Base-by-base conservation (phyloP, 176 grass and related monocot species). In the Rhynchospora tenuis region DNA sequence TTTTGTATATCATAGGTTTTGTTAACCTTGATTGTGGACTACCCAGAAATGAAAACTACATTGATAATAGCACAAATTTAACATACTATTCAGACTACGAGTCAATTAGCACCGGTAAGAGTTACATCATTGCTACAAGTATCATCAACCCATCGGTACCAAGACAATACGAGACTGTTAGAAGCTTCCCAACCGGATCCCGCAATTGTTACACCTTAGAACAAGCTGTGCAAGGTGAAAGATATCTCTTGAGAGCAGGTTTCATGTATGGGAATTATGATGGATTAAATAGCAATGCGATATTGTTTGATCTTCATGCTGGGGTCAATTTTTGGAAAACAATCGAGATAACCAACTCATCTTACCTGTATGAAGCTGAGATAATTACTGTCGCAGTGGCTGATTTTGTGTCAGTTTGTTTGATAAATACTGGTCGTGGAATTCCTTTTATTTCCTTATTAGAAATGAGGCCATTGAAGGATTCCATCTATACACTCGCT, bases 381-480 rank as follows among this genome's bases (percentile, higher is more conserved):
- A 66, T 79, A 0, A 80, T 90, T 12, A 8, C 26, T n/a, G 71
- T 86, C 0, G 52, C 80, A 1, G 13, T 6, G 6, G 54, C 64
- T 1, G 47, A 86, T 42, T 60, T 42, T 3, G 6, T 75, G n/a
- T 85, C 76, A 0, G 73, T 90, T 80, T 90, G 88, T 20, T 44
- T 90, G 28, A 45, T 81, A 19, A 72, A 84, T 17, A 90, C 57
- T 7, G 55, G 61, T 6, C n/a, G 2, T 2, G 83, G 78, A 19
- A 83, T 27, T 52, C 83, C 88, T 1, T 86, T 89, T 26, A 83
- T 89, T 55, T 89, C 88, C 10, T 76, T 57, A 10, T 46, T 89
- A n/a, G 88, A 89, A 62, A 29, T 85, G 78, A 86, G 87, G 57
- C 87, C 26, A 6, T 16, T 89, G 3, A 67, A 83, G 29, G 54